Evolutionary conservation across 2,329 filamentous ascomycete genomes (phyloP), one percentile per base, ranked within the genome.

Genomic region (Diaporthe sp.): DNA sequence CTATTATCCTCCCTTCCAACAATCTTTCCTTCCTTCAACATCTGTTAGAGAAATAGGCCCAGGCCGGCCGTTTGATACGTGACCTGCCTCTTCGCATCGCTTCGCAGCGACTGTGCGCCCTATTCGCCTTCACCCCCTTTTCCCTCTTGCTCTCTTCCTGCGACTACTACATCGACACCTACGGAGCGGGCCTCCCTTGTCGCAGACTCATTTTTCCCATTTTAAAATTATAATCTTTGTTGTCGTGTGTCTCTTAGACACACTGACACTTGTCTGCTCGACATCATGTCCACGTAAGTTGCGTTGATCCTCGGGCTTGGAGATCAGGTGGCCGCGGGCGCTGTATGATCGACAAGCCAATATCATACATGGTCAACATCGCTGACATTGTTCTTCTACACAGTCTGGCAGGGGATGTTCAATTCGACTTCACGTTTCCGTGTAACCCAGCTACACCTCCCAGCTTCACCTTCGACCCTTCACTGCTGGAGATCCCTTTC

Each of bases 401-500:
- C 80, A 91, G 90, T 90, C 89, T 91, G 88, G 89, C 85, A 90
- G 90, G 87, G 84, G 88, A 89, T 85, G 88, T 92, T 84, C 85
- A 90, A 75, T 92, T 92, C 82, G 89, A 91, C 84, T 92, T 92
- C 84, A 86, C 85, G 77, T 92, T 90, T 80, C 87, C 88, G 76
- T 90, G 87, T 83, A 88, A 88, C 79, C 86, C 88, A 73, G 81
- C 82, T 78, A 88, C 88, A 13, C 87, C 88, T 75, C 88, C 88
- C 74, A 86, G 85, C 80, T 90, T 88, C 82, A 85, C 86, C 76
- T 91, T 91, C 84, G 89, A 92, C 79, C 84, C 88, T 60, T 87
- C 89, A 74, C 84, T 92, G 75, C 85, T 91, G 78, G 88, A 91
- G 78, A 86, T 91, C 76, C 85, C 90, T 34, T 90, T 85, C 83